Base-by-base conservation (phyloP, 345 rosid species). In the Hibiscus mutabilis region DNA sequence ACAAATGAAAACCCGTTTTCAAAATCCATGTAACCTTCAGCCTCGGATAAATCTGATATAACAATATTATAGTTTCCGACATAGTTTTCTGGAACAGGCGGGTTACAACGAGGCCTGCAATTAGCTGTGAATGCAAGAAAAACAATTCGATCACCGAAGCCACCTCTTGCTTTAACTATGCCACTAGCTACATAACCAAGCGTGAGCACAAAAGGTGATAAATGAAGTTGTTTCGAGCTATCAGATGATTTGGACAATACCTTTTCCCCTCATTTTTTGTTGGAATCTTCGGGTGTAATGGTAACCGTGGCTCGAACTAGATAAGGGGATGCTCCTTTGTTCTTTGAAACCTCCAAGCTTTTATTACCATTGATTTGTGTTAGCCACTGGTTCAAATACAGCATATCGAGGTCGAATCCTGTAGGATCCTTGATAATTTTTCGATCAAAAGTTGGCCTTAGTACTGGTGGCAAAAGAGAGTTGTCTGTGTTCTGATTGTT, bases 131-230 rank as follows among this genome's bases (percentile, higher is more conserved):
- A 40, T 40, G 2, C 44, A 40, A 40, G 44, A 9, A 40, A 40
- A 40, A 40, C 12, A 40, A 8, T 8, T 40, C 44, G 2, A 40
- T 40, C 44, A 13, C 3, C 21, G 0, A 67, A 72, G 0, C 71
- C 74, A 16, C 77, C 81, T 31, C 66, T 57, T 70, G 44, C 44
- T 40, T 8, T 79, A 8, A 74, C 58, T 7, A 76, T 2, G 49
- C 85, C 78, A 7, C 47, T 31, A 31, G 44, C 59, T 0, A 67
- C 6, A 51, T 78, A 76, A 5, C 81, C 81, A 24, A 18, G 25
- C 0, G 78, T 22, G 2, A 83, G 18, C 0, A 78, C 82, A 4
- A 82, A 81, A 13, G 79, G 74, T 1, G 84, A 78, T 51, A 84
- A 72, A 49, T 77, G 82, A 52, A 77, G 70, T 5, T 6, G 60